Percentiles rank a stretch among this genome's conserved stretches.
These are phyloP conservation scores for Fusarium haematococcum DNA, from an alignment of 2,329 filamentous ascomycete species.

Conservation along the genomic window DNA sequence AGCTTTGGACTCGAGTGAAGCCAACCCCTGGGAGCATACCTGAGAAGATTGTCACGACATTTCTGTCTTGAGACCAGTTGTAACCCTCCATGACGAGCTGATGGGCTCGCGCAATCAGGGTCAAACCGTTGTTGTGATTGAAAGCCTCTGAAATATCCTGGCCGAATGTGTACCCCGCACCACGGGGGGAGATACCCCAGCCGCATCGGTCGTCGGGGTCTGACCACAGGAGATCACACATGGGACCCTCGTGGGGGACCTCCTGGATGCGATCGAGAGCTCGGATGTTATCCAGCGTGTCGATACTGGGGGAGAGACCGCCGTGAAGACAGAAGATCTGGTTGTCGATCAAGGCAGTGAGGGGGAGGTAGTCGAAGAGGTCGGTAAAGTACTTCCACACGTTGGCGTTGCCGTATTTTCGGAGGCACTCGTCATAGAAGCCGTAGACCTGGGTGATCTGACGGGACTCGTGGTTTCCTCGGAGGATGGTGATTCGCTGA, in stretches of 20 bases:
- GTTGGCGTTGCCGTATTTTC: conserved; percentile 98
- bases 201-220: conserved; percentile 97
- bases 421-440: conserved; percentile 98
- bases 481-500: conserved; percentile 96
- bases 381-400: conserved; percentile 99
- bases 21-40: conserved; percentile 62
- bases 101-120: conserved; percentile 94
- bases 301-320: conserved; percentile 94
- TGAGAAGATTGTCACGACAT: conserved; percentile 99
- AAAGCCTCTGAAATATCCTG: conserved; percentile 99
- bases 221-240: conserved; percentile 98
- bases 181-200: conserved; percentile 95
- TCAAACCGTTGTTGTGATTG: conserved; percentile 98
- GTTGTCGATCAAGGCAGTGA: conserved; percentile 98
- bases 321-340: conserved; percentile 99
- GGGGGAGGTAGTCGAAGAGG: conserved; percentile 97
- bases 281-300: conserved; percentile 95
- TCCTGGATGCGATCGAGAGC: conserved; percentile 97
- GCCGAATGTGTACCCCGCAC: conserved; percentile 94
- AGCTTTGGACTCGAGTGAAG: neutral
- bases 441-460: conserved; percentile 99
- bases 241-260: conserved; percentile 96
- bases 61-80: conserved; percentile 98
- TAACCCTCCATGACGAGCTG: conserved; percentile 99
- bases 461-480: conserved; percentile 98